These are phyloP conservation scores for Suillus ampliporus DNA, from an alignment of 768 basidiomycete species.

Conservation along the genomic window DNA sequence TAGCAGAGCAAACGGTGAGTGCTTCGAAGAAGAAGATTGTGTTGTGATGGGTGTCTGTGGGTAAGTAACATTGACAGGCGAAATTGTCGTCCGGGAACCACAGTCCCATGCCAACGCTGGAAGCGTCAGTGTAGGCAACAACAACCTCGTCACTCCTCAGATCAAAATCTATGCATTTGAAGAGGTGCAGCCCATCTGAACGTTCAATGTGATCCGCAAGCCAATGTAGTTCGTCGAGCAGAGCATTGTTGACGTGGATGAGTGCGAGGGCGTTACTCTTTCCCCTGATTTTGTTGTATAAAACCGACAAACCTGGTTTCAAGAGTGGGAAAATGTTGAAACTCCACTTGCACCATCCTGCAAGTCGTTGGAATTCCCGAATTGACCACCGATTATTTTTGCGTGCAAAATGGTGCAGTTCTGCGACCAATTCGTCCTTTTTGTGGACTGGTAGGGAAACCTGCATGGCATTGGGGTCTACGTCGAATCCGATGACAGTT, in stretches of 20 bases:
- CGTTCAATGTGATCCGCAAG: not conserved
- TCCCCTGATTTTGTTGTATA: constrained; percentile 42
- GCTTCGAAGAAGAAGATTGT: constrained; percentile 37
- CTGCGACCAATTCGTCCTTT: not conserved
- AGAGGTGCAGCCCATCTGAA: not conserved
- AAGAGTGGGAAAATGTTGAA: constrained; percentile 46
- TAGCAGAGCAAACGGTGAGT: constrained; percentile 4
- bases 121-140: constrained; percentile 28
- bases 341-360: constrained; percentile 49
- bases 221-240: not conserved
- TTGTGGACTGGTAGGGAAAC: constrained; percentile 15
- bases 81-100: constrained; percentile 23
- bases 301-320: constrained; percentile 31
- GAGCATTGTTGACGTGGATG: not conserved
- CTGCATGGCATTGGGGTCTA: constrained; percentile 28
- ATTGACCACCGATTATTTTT: constrained; percentile 14
- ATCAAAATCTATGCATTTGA: not conserved
- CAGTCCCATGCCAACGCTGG: constrained; percentile 22
- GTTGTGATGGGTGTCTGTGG: not conserved
- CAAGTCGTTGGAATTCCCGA: constrained; percentile 32
- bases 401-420: not conserved
- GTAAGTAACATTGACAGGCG: constrained; percentile 26
- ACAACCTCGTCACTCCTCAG: not conserved
- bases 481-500: constrained; percentile 36
- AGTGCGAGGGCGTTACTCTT: constrained; percentile 13